These are phyloP conservation scores for Fusarium sp. DNA, from an alignment of 2,329 filamentous ascomycete genomes.

Conservation along the genomic window DNA sequence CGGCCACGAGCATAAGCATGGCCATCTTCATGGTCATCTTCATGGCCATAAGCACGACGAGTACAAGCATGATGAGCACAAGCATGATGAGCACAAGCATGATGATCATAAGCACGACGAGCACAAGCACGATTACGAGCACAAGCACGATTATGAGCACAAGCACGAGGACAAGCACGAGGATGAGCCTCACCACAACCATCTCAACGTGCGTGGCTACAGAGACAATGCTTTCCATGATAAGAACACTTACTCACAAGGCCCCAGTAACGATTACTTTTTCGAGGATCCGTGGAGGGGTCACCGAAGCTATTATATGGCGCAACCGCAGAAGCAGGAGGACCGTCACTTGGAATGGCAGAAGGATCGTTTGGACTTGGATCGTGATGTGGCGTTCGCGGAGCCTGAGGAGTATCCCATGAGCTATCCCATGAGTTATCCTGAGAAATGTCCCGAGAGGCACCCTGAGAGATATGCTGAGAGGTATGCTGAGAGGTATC, in stretches of 20 bases:
- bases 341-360: neutral
- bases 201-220: neutral
- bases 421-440: too few relatives aligned
- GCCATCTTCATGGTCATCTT: neutral
- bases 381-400: neutral
- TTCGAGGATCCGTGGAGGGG: neutral
- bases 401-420: neutral
- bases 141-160: constrained; percentile 23
- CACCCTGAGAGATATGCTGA: too few relatives aligned
- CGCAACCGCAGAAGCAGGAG: neutral
- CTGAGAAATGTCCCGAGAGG: too few relatives aligned
- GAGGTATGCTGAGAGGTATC: too few relatives aligned
- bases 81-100: constrained; percentile 2
- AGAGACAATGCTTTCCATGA: neutral
- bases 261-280: constrained; percentile 3
- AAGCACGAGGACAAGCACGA: constrained; percentile 13
- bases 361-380: neutral
- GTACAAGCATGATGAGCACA: neutral
- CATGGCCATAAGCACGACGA: neutral
- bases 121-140: neutral
- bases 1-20: constrained; percentile 3
- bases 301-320: neutral
- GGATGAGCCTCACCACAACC: neutral
- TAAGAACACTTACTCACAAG: constrained; percentile 4
- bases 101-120: constrained; percentile 19